A percentile compares a stretch with the other conserved stretches of the same genome.
Conservation (phyloP, 495 filamentous ascomycete species). For the Aspergillus coremiiformis region DNA sequence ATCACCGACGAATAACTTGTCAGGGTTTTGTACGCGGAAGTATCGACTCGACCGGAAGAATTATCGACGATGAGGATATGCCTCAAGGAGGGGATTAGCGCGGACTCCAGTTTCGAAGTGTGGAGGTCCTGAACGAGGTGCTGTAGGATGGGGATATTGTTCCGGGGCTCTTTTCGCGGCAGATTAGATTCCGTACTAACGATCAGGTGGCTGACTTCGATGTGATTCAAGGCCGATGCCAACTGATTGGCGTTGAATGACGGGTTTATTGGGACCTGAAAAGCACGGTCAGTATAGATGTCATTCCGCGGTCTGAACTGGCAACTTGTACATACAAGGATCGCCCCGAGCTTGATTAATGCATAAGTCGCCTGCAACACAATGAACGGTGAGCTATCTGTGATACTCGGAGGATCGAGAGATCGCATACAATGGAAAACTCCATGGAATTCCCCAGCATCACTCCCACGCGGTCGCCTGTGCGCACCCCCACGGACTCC, state of each 20-base stretch:
- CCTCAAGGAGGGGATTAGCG: conserved; percentile 59
- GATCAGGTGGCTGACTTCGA: conserved; percentile 68
- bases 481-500: conserved; percentile 64
- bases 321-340: conserved; percentile 53
- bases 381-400: conserved; percentile 3
- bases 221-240: conserved; percentile 65
- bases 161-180: conserved; percentile 68
- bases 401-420: not conserved
- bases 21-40: conserved; percentile 34
- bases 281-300: not conserved
- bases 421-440: conserved; percentile 55
- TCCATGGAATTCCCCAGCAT: conserved; percentile 81
- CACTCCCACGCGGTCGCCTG: conserved; percentile 80
- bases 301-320: not conserved
- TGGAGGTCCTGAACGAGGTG: conserved; percentile 56
- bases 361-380: conserved; percentile 62
- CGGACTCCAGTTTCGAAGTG: conserved; percentile 48
- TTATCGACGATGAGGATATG: conserved; percentile 78
- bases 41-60: conserved; percentile 51
- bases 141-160: conserved; percentile 63
- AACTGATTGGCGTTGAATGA: conserved; percentile 80
- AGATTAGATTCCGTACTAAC: conserved; percentile 83
- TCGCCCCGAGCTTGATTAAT: conserved; percentile 84
- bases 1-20: conserved; percentile 45
- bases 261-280: conserved; percentile 79